Evolutionary conservation across 2,329 filamentous ascomycete genomes (phyloP), one percentile per base, ranked within the genome.

Genomic region (Bipolaris sorokiniana): DNA sequence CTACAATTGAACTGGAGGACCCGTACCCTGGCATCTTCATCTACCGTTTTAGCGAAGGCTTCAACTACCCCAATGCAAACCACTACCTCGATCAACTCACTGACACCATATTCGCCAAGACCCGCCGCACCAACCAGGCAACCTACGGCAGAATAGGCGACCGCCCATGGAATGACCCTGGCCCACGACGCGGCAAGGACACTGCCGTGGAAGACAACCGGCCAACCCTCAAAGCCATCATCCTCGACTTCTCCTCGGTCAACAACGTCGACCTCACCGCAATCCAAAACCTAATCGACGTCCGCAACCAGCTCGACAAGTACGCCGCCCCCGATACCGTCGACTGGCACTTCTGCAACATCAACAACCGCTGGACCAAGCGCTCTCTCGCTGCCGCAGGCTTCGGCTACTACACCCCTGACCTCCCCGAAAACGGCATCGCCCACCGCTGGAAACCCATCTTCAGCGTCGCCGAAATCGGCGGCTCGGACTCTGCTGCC

Each of bases 21-120:
- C 93, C 95, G 1, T 92, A 95, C 69, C 94, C 94, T 0, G 95
- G 95, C 48, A 86, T 99, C 68, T 97, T 98, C 79, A 96, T 99
- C 71, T 98, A 97, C 80, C 88, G 94, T 41, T 97, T 99, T 77
- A 90, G 91, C 0, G 94, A 98, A 79, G 92, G 93, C 45, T 97
- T 96, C 84, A 96, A 95, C 79, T 99, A 97, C 72, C 92, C 93
- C 56, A 99, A 97, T 67, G 92, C 92, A 22, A 92, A 92, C 70
- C 89, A 92, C 74, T 92, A 96, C 60, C 85, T 97, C 44, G 92
- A 97, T 69, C 85, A 91, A 69, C 72, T 82, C 56, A 72, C 75
- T 1, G 62, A 74, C 1, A 71, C 69, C 9, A 78, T 82, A 38
- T 81, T 82, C 63, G 66, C 75, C 48, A 80, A 88, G 61, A 97